phyloP scores from a whole-genome alignment of 345 rosid genomes.

The Euphorbia tirucalli region DNA sequence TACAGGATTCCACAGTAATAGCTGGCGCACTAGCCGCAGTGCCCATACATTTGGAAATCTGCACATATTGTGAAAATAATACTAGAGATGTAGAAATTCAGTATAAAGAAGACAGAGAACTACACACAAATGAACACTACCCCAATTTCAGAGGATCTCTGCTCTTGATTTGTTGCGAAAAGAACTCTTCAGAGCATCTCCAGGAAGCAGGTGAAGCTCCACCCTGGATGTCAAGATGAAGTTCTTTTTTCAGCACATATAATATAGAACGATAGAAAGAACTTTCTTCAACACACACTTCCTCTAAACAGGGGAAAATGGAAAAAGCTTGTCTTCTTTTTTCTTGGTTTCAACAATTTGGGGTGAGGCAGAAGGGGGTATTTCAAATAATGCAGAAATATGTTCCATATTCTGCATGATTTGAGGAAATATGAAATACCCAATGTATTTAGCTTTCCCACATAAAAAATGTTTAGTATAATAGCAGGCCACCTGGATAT shows the following conservation, averaged over 20 bases:
- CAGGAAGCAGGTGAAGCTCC: conserved; percentile 82
- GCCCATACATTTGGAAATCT: conserved; percentile 88
- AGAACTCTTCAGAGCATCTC: conserved; percentile 94
- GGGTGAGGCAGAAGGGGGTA: no score
- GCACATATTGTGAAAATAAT: conserved; percentile 21
- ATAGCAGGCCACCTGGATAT: not conserved
- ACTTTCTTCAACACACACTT: not conserved
- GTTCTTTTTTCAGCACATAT: not conserved
- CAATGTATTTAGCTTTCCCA: not conserved
- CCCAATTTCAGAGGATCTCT: conserved; percentile 89
- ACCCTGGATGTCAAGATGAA: conserved; percentile 39
- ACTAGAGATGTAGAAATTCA: conserved; percentile 2
- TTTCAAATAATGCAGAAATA: no score
- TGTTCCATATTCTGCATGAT: no score
- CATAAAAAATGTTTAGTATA: not conserved
- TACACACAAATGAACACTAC: conserved; percentile 32
- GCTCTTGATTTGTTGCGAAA: conserved; percentile 69
- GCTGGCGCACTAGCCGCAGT: conserved; percentile 75
- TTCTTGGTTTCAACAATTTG: no score
- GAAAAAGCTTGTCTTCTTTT: no score
- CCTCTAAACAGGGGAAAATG: not conserved
- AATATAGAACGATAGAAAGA: not conserved
- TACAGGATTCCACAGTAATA: conserved; percentile 83
- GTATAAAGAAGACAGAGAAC: not conserved
- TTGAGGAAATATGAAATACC: no score